Base-by-base conservation (phyloP, 73 alveolate genomes). In the Tetrahymena malaccensis region DNA sequence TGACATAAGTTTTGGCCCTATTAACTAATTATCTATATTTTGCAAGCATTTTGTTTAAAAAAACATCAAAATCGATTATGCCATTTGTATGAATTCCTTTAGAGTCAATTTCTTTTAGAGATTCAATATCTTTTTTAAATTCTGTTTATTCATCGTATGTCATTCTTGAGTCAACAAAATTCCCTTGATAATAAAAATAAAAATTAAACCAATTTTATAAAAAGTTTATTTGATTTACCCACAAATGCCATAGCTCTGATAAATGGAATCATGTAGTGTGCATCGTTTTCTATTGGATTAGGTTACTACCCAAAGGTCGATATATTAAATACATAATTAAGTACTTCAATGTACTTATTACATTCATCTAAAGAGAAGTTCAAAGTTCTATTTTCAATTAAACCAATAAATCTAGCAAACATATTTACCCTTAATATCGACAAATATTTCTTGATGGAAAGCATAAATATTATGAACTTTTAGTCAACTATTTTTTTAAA, bases 91-190 rank as follows among this genome's bases (percentile, higher is more conserved):
- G 93, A 17, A 84, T 8, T 50, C 84, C 34, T 85, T 95, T 95
- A 22, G 35, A 40, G 70, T 95, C 97, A 37, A 50, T 43, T 95
- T 95, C 97, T 93, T 95, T 95, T 44, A 95, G 50, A 37, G 94
- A 55, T 43, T 95, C 97, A 43, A 95, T 56, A 55, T 95, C 97
- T 58, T 95, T 95, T 95, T 89, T 95, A 22, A 95, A 55, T 25
- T 95, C 97, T 21, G 85, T 94, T 34, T 95, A 85, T 58, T 95
- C 97, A 38, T 95, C 97, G 33, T 43, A 34, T 8, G 97, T 95
- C 97, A 95, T 95, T 85, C 97, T 85, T 13, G 97, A 95, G 93
- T 95, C 97, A 84, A 95, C 97, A 95, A 95, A 95, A 43, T 84
- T 43, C 6, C 95, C 95, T 34, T 85, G 44, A 85, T 43, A 34